These are phyloP conservation scores for Candida schatavii DNA, from an alignment of 805 yeast species.

Conservation along the genomic window DNA sequence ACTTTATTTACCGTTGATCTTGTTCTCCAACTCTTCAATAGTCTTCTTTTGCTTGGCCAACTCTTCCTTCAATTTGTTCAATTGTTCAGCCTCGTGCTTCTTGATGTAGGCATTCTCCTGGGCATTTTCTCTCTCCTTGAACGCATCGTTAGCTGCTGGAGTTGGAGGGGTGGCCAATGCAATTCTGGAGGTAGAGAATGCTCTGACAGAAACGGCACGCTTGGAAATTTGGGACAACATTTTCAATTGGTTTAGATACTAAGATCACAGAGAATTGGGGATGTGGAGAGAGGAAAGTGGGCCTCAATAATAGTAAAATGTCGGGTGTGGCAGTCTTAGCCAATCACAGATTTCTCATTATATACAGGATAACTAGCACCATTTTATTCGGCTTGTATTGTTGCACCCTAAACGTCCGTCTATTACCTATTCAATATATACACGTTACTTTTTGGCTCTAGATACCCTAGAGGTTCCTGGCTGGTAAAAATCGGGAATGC, in stretches of 20 bases:
- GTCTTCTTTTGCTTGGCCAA: conserved; percentile 71
- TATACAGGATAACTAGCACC: too few relatives aligned
- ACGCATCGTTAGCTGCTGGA: conserved; percentile 21
- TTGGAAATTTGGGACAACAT: conserved; percentile 26
- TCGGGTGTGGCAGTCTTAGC: too few relatives aligned
- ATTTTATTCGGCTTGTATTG: too few relatives aligned
- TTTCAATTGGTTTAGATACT: not conserved
- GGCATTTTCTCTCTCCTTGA: conserved; percentile 85
- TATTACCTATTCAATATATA: not conserved
- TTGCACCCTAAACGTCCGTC: too few relatives aligned
- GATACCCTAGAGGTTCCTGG: conserved; percentile 27
- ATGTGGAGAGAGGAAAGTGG: too few relatives aligned
- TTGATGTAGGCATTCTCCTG: conserved; percentile 82
- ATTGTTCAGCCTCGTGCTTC: conserved; percentile 87
- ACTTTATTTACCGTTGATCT: conserved; percentile 52
- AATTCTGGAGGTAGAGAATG: conserved; percentile 28
- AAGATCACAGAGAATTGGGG: too few relatives aligned
- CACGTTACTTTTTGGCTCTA: not conserved
- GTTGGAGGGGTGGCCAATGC: conserved; percentile 14
- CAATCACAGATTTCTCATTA: too few relatives aligned
- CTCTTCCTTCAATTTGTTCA: conserved; percentile 71
- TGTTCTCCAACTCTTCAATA: conserved; percentile 47
- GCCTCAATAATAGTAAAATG: too few relatives aligned
- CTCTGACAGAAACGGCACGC: conserved; percentile 26
- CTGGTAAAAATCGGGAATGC: conserved; percentile 47